Base-by-base conservation (phyloP, 257 asterid species). In the Gentiana dahurica region DNA sequence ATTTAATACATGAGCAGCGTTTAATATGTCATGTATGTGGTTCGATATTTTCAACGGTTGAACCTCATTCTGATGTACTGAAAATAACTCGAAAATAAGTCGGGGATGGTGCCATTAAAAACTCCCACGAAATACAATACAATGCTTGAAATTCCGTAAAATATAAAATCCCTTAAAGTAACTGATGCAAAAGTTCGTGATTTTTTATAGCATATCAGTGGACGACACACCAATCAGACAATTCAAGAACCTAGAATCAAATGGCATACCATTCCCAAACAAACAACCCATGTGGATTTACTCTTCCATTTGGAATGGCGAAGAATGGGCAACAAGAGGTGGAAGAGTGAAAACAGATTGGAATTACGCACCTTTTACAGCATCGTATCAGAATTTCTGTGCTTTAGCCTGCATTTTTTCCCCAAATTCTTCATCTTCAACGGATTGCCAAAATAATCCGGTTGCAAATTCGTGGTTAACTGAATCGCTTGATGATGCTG, bases 221-320 rank as follows among this genome's bases (percentile, higher is more conserved):
- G 76, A 71, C 61, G 63, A 57, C 51, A 71, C 61, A 37, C 75
- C 76, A 11, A 60, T 71, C 6, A 71, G 76, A 53, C 68, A 51
- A n/a, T 71, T 44, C 38, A 37, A 36, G 2, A 71, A 71, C 12
- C 45, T 51, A 39, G 71, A 65, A 41, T 49, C 52, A 15, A 10
- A 47, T 8, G 75, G 70, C 5, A 64, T 70, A 1, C 71, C 71
- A 34, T 70, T 35, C 32, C 76, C 76, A 5, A 71, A 51, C 32
- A 58, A 41, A 47, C 61, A 62, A 34, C 68, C 76, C 0, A 71
- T 71, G 76, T 61, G 69, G 33, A 15, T 15, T 15, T 71, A 66
- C 44, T 57, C 69, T 8, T 66, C 72, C 65, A 51, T 71, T 5
- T 71, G 76, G 76, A 57, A 71, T 49, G 74, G 69, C 24, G 74